Base-by-base conservation (phyloP, 106 monocot genomes). In the Cymbidium sinense region DNA sequence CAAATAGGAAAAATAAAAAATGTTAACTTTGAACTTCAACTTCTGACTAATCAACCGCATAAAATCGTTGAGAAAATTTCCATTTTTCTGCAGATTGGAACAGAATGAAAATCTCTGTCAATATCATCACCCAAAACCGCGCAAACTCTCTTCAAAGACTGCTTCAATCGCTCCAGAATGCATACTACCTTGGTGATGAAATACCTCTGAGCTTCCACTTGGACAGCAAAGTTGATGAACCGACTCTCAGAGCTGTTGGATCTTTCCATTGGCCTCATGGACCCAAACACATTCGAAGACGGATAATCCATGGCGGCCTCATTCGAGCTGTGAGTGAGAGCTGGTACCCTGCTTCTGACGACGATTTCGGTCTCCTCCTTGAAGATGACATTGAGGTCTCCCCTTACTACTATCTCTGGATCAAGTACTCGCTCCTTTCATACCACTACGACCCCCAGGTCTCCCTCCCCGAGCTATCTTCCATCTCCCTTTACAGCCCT, bases 311-410 rank as follows among this genome's bases (percentile, higher is more conserved):
- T 50, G 96, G 96, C 0, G 98, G 98, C 2, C 85, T 99, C 25
- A 99, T 99, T 81, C 88, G 98, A 13, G 98, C 98, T 2, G 98
- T 99, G 72, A 92, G 94, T 52, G 98, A 99, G 88, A 99, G 98
- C 83, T 99, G 92, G 92, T 99, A 99, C 79, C 98, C 98, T 21
- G 36, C 94, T 27, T 82, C 83, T 15, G 88, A 99, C 65, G 90
- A 99, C 35, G 94, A 99, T 47, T 99, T 81, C 77, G 98, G 98
- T 39, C 86, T 99, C 13, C 84, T 99, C 0, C 80, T 96, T 0
- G 96, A 96, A 58, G 96, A 96, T 76, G 96, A 96, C 86, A 96
- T 96, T 51, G 96, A 96, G 83, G 96, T 96, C 23, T 96, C 96
- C 28, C 96, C 96, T 2, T 96, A 91, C 87, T 96, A 96, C 86